Percentiles rank a stretch among this genome's conserved stretches.
phyloP scores from a whole-genome alignment of 768 basidiomycete species.

The Psilocybe cyanescens region DNA sequence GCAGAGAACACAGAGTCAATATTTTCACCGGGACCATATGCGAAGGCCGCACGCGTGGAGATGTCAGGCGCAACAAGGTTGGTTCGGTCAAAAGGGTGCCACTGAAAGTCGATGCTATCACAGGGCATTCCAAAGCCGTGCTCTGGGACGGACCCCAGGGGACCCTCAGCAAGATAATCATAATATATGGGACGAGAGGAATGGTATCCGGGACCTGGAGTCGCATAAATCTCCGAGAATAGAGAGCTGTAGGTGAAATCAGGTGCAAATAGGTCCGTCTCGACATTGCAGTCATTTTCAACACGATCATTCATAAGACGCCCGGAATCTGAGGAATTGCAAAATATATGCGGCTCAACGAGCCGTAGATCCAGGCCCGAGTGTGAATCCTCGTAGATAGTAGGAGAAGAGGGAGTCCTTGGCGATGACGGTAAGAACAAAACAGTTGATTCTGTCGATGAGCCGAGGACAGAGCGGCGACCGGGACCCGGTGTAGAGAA shows the following conservation, averaged over 20 bases:
- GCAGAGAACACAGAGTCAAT: background rate
- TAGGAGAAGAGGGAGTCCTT: constrained; percentile 23
- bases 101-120: constrained; percentile 53
- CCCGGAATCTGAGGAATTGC: constrained; percentile 8
- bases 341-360: constrained; percentile 10
- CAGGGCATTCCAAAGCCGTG: constrained; percentile 40
- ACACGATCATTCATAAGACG: background rate
- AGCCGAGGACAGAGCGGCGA: constrained; percentile 21
- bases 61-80: constrained; percentile 18
- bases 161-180: constrained; percentile 56
- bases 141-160: constrained; percentile 42
- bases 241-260: constrained; percentile 17
- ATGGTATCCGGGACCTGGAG: constrained; percentile 50
- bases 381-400: constrained; percentile 17
- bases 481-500: constrained; percentile 33
- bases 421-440: constrained; percentile 14
- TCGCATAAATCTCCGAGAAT: constrained; percentile 37
- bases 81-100: constrained; percentile 54
- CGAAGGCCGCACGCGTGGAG: constrained; percentile 18
- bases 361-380: constrained; percentile 3
- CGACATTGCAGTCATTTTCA: constrained; percentile 6
- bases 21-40: background rate
- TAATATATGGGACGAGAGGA: constrained; percentile 45
- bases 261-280: constrained; percentile 17
- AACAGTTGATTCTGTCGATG: constrained; percentile 15